Conservation (phyloP, 2,329 filamentous ascomycete genomes). For the Cytospora paraplurivora region DNA sequence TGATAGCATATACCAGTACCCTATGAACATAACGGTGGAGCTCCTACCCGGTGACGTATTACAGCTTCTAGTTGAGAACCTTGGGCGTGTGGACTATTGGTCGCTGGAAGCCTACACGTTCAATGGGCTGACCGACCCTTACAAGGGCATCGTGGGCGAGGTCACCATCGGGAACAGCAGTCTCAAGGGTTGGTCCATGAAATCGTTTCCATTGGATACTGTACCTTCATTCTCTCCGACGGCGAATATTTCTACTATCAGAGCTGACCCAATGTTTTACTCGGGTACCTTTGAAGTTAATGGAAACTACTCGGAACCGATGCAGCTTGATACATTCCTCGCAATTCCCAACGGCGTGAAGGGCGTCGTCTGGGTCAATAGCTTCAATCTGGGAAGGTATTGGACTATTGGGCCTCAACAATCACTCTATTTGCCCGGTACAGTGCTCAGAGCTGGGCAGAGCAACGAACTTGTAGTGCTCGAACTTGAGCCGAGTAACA, state of each 20-base stretch:
- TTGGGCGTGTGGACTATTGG: constrained; percentile 51
- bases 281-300: constrained; percentile 13
- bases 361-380: constrained; percentile 26
- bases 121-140: constrained; percentile 45
- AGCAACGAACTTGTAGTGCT: constrained; percentile 27
- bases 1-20: constrained; percentile 44
- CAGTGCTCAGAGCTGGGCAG: constrained; percentile 18
- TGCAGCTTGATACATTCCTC: constrained; percentile 26
- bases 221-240: neutral
- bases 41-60: constrained; percentile 45
- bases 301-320: constrained; percentile 9
- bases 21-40: constrained; percentile 41
- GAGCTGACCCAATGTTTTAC: constrained; percentile 15
- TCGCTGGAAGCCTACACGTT: constrained; percentile 30
- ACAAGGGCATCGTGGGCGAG: constrained; percentile 49
- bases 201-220: constrained; percentile 10
- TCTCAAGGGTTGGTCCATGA: constrained; percentile 14
- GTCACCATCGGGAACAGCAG: constrained; percentile 41
- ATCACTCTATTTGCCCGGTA: constrained; percentile 24
- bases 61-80: constrained; percentile 51
- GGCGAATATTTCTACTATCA: neutral
- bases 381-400: constrained; percentile 25
- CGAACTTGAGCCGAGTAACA: constrained; percentile 21
- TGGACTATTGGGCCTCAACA: constrained; percentile 25
- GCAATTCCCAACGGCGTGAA: constrained; percentile 23